phyloP scores from a whole-genome alignment of 192 early-diverging fungal genomes.

The Dispira simplex region DNA sequence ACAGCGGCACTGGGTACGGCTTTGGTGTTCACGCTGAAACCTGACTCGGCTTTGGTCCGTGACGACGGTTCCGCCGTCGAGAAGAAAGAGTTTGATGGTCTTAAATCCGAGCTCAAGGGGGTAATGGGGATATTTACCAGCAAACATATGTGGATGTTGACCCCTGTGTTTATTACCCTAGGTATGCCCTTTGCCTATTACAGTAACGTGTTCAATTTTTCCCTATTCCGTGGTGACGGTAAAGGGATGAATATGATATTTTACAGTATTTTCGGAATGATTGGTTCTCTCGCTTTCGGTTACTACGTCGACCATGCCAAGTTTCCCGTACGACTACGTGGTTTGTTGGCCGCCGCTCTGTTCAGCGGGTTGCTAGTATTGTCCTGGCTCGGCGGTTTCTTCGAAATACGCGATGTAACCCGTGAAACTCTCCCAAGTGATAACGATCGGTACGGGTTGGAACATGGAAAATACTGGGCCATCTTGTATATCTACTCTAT shows the following conservation, averaged over 20 bases:
- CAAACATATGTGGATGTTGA: conserved; percentile 1
- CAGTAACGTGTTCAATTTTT: conserved; percentile 4
- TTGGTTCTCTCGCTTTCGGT: conserved; percentile 9
- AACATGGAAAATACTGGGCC: not conserved
- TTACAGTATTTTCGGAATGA: conserved; percentile 7
- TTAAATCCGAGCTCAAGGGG: not conserved
- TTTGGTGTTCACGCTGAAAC: not conserved
- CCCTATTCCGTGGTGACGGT: conserved; percentile 3
- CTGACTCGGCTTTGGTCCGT: conserved; percentile 3
- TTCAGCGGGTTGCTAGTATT: not conserved
- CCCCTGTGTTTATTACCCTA: conserved; percentile 7
- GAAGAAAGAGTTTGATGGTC: conserved; percentile 3
- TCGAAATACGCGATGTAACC: not conserved
- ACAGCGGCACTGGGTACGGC: not conserved
- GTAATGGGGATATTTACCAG: not conserved
- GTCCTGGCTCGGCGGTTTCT: conserved; percentile 9
- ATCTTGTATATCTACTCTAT: conserved; percentile 4
- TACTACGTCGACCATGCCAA: conserved; percentile 1
- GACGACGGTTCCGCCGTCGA: conserved; percentile 4
- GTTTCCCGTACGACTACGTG: not conserved
- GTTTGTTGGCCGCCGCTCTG: not conserved
- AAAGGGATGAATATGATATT: conserved; percentile 6
- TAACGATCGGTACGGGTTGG: not conserved
- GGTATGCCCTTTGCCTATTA: conserved; percentile 9
- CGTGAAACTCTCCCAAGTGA: not conserved